Percentiles rank a stretch among this genome's conserved stretches.
Conservation (phyloP, 116 monocot species). For the Phalaenopsis hybrid region DNA sequence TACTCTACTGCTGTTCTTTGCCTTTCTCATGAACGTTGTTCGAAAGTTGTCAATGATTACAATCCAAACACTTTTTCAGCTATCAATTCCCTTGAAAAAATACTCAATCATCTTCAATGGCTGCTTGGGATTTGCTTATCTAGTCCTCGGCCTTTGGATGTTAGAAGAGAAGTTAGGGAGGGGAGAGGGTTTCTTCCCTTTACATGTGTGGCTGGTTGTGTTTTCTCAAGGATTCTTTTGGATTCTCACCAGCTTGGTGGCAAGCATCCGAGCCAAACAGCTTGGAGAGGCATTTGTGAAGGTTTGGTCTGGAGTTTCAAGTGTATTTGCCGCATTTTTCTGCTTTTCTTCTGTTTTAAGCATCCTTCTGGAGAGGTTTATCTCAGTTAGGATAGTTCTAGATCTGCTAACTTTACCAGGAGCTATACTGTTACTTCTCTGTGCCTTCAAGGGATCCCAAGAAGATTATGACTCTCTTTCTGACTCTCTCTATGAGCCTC, state of each 20-base stretch:
- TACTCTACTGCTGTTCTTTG: constrained; percentile 26
- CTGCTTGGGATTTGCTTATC: constrained; percentile 39
- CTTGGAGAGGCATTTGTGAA: constrained; percentile 29
- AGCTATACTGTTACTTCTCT: constrained; percentile 40
- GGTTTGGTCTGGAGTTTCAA: constrained; percentile 22
- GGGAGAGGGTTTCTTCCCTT: constrained; percentile 16
- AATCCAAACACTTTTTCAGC: neutral
- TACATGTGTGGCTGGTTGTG: constrained; percentile 39
- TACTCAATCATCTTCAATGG: constrained; percentile 23
- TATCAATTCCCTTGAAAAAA: constrained; percentile 16
- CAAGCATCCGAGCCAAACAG: constrained; percentile 19
- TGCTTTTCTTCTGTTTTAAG: constrained; percentile 38
- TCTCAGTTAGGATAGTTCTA: constrained; percentile 22
- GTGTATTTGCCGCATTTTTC: constrained; percentile 20
- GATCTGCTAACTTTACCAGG: constrained; percentile 53
- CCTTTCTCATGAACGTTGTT: constrained; percentile 25
- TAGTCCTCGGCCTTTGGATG: constrained; percentile 36
- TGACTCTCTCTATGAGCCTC: constrained; percentile 31
- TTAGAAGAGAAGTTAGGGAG: constrained; percentile 24
- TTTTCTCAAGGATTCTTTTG: constrained; percentile 37
- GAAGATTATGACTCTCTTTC: constrained; percentile 9
- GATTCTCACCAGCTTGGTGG: constrained; percentile 18
- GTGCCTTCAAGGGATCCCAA: constrained; percentile 13
- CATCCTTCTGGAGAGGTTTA: constrained; percentile 11
- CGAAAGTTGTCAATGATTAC: neutral